phyloP scores from a whole-genome alignment of 176 grass and related monocot species.

The Aegilops sharonensis region DNA sequence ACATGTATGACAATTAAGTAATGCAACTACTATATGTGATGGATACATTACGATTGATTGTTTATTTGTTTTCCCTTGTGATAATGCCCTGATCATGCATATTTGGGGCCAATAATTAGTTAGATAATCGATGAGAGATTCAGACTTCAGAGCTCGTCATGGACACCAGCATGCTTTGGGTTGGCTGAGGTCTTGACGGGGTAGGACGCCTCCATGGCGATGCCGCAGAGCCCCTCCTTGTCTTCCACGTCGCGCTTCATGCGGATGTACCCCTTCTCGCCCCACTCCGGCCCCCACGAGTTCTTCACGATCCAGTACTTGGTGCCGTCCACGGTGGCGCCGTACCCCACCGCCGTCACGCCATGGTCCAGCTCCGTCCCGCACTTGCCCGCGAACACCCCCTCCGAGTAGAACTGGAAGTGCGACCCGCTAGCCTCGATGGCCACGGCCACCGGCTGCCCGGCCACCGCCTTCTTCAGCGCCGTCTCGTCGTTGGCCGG shows the following conservation, averaged over 20 bases:
- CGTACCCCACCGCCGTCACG: background rate
- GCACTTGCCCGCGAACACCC: background rate
- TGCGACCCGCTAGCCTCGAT: conserved; percentile 25
- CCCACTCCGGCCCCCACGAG: background rate
- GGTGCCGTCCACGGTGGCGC: background rate
- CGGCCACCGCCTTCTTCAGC: conserved; percentile 51
- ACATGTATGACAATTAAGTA: background rate
- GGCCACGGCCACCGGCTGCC: conserved; percentile 55
- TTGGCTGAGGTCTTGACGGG: conserved; percentile 62
- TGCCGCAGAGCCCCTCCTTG: conserved; percentile 70
- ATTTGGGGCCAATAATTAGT: background rate
- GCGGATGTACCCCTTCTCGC: conserved; percentile 10
- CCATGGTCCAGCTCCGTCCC: conserved; percentile 11
- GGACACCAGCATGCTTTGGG: conserved; percentile 5
- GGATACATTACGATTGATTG: too few species aligned
- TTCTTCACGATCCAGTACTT: conserved; percentile 20
- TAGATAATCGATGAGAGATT: background rate
- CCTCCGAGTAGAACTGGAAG: conserved; percentile 20
- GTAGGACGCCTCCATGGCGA: conserved; percentile 81
- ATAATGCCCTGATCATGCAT: background rate
- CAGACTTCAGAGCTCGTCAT: conserved; percentile 8
- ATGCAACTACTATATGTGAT: background rate
- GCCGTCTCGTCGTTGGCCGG: conserved; percentile 46
- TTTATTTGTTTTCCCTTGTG: background rate
- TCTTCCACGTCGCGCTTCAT: background rate